Evolutionary conservation across 768 basidiomycete genomes (phyloP).

Genomic region (Boletellus ananas): DNA sequence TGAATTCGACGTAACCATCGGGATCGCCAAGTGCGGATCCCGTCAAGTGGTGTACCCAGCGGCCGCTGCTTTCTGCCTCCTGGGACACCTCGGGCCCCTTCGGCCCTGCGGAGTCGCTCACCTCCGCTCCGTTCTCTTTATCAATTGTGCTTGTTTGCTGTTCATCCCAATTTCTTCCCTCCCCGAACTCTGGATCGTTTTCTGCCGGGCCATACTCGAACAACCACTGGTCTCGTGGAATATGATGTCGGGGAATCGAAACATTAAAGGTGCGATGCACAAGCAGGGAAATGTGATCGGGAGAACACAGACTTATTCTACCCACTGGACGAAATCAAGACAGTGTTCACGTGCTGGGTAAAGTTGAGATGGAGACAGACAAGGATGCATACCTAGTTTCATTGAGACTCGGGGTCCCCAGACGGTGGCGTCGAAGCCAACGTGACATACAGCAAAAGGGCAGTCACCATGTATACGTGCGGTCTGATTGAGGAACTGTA

Average conservation of each 20-base stretch:
- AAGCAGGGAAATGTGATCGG: conserved; percentile 88
- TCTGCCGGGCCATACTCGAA: conserved; percentile 85
- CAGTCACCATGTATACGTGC: conserved; percentile 77
- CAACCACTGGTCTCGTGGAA: conserved; percentile 73
- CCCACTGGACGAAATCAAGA: conserved; percentile 49
- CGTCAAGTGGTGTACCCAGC: conserved; percentile 76
- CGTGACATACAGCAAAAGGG: conserved; percentile 73
- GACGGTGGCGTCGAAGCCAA: conserved; percentile 78
- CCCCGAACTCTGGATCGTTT: conserved; percentile 71
- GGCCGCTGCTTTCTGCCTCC: conserved; percentile 52
- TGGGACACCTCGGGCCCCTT: conserved; percentile 20
- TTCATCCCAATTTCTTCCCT: conserved; percentile 27
- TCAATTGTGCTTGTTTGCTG: conserved; percentile 5
- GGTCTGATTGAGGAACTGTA: conserved; percentile 58
- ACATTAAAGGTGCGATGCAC: conserved; percentile 92
- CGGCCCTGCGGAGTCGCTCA: conserved; percentile 2
- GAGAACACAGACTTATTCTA: conserved; percentile 84
- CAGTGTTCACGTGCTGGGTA: background rate
- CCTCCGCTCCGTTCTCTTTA: conserved; percentile 8
- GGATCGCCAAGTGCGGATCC: conserved; percentile 64
- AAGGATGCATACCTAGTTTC: conserved; percentile 58
- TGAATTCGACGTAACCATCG: conserved; percentile 71
- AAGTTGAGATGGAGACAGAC: background rate
- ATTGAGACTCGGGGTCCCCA: conserved; percentile 87
- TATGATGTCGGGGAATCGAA: conserved; percentile 90